Evolutionary conservation across 2,329 filamentous ascomycete species (phyloP).

Genomic region (Davidsoniella eucalypti): DNA sequence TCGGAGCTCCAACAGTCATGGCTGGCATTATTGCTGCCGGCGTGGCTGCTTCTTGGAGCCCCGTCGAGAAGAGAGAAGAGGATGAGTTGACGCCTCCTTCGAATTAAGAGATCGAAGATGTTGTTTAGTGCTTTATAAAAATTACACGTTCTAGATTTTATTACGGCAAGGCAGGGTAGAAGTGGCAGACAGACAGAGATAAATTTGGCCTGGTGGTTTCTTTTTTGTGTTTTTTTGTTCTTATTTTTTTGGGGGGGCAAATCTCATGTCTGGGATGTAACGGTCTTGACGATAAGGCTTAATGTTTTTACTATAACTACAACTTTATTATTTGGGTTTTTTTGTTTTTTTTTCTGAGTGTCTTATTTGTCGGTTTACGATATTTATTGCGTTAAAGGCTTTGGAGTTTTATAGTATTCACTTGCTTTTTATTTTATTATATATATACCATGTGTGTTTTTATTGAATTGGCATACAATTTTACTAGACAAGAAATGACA

Average conservation of each 20-base stretch:
- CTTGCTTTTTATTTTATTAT: constrained; percentile 1
- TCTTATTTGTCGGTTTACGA: neutral
- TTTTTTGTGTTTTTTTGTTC: constrained; percentile 5
- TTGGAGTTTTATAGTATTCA: neutral
- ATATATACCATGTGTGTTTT: constrained; percentile 1
- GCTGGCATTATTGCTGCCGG: constrained; percentile 67
- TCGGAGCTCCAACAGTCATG: constrained; percentile 64
- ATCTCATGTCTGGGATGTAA: too few relatives aligned
- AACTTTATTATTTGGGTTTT: neutral
- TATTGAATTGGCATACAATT: neutral
- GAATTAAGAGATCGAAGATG: too few relatives aligned
- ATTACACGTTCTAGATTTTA: too few relatives aligned
- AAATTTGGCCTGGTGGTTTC: neutral
- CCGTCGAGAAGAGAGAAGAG: constrained; percentile 34
- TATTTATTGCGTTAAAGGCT: neutral
- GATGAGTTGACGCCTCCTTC: constrained; percentile 11
- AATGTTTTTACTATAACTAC: constrained; percentile 7
- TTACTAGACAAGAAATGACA: too few relatives aligned
- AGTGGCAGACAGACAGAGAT: neutral
- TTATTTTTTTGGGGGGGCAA: neutral
- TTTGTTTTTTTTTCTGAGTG: neutral
- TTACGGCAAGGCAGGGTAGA: neutral
- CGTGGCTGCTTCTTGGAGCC: constrained; percentile 62
- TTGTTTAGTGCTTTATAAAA: neutral
- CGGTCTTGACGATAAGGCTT: constrained; percentile 2